Conservation (phyloP, 768 basidiomycete species). For the Leccinum olivaceopallidum region DNA sequence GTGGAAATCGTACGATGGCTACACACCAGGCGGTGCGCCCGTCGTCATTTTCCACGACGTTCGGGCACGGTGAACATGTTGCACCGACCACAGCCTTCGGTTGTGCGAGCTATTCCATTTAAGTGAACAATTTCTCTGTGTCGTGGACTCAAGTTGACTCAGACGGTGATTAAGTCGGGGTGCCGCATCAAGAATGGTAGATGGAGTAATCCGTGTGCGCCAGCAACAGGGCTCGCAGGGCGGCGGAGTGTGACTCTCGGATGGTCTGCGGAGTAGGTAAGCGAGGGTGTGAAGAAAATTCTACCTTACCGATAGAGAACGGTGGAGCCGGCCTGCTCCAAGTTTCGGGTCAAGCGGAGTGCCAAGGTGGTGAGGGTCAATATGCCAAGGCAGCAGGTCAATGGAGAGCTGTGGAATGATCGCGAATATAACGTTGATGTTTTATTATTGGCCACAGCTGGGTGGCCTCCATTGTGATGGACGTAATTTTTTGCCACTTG, state of each 20-base stretch:
- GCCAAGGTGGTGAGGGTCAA: no score
- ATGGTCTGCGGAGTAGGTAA: no score
- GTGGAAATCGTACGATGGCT: not conserved
- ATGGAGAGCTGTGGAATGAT: slow-evolving; percentile 2
- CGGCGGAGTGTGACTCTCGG: no score
- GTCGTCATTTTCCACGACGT: not conserved
- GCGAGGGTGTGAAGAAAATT: no score
- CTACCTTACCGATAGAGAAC: not conserved
- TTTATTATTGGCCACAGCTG: slow-evolving; percentile 2
- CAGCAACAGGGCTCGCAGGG: no score
- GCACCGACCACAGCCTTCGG: slow-evolving; percentile 2
- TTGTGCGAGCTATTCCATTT: not conserved
- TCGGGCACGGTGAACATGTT: not conserved
- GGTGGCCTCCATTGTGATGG: slow-evolving; percentile 3
- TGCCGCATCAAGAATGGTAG: not conserved
- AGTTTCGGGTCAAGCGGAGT: no score
- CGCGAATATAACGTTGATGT: not conserved
- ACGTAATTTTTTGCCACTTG: slow-evolving; percentile 8
- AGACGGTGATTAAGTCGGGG: not conserved
- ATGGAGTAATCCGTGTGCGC: not conserved
- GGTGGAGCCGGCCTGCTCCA: not conserved
- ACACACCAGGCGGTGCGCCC: not conserved
- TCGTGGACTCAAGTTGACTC: not conserved
- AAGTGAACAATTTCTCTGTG: not conserved
- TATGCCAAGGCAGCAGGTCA: not conserved